Base-by-base conservation (phyloP, 345 rosid genomes). In the Iberis pinnata region DNA sequence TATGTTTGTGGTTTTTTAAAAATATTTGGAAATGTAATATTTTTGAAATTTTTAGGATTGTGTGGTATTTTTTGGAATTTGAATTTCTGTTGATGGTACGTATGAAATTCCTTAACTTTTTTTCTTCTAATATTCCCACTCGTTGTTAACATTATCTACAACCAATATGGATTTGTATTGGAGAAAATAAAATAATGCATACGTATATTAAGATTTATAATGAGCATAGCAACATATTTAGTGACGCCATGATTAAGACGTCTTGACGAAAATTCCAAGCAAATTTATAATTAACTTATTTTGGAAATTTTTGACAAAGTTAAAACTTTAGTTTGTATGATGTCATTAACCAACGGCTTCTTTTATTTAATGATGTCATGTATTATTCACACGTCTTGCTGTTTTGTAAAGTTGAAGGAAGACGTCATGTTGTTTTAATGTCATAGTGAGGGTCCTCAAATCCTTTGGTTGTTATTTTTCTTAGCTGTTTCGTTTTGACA, bases 381-480 rank as follows among this genome's bases (percentile, higher is more conserved):
- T n/a, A n/a, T n/a, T n/a, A n/a, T n/a, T n/a, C 16, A 19, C 44
- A 53, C 33, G 41, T 32, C 56, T 53, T 60, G 71, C 46, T 40
- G 61, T 53, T 53, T 53, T 61, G 43, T 67, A 47, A 60, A 60
- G 57, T 17, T 46, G 46, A 40, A 39, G 45, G 32, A 16, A 53
- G 54, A 60, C 57, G 61, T 60, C 61, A 67, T 47, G 66, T 18
- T 15, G 66, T 67, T 67, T n/a, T n/a, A n/a, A 45, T 53, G 49
- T 46, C 56, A 53, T 2, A 12, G 44, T 59, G 50, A 52, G 66
- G 71, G 61, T 7, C 71, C 65, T 4, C 8, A 4, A 2, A 45
- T 52, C 43, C 29, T 31, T 7, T 43, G 55, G 43, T 39, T 6
- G 8, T 65, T 24, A 9, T 32, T 18, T 32, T 44, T 42, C 27